A percentile compares a stretch with the other conserved stretches of the same genome.
These are phyloP conservation scores for Tillandsia leiboldiana DNA, from an alignment of 176 grass and related monocot genomes.

Conservation along the genomic window DNA sequence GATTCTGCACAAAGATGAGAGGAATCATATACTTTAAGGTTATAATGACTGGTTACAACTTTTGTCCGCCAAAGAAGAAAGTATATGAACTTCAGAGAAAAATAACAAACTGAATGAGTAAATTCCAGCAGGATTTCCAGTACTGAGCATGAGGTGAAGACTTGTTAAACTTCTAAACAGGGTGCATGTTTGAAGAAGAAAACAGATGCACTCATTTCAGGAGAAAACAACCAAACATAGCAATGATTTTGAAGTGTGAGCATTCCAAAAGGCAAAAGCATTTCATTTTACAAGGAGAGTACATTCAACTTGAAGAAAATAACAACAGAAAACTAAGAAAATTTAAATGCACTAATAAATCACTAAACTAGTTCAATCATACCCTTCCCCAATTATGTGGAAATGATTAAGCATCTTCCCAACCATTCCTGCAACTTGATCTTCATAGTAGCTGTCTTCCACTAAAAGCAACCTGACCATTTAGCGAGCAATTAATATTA, in stretches of 20 bases:
- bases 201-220: too few relatives aligned
- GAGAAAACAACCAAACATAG: too few relatives aligned
- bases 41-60: neutral
- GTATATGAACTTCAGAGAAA: neutral
- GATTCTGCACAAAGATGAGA: conserved; percentile 38
- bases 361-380: conserved; percentile 15
- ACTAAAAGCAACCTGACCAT: conserved; percentile 55
- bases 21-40: neutral
- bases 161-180: neutral
- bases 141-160: too few relatives aligned
- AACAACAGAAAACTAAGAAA: conserved; percentile 10
- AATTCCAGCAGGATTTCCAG: too few relatives aligned
- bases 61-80: neutral
- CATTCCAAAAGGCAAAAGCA: neutral
- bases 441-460: conserved; percentile 79
- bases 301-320: neutral
- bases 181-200: neutral
- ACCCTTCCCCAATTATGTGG: conserved; percentile 96
- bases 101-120: neutral
- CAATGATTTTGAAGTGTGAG: too few relatives aligned
- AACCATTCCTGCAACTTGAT: conserved; percentile 45
- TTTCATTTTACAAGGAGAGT: conserved; percentile 5
- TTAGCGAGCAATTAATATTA: conserved; percentile 2
- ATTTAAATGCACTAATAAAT: conserved; percentile 20
- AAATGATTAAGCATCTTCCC: conserved; percentile 72